Percentiles rank a stretch among this genome's conserved stretches.
These are phyloP conservation scores for Hypoxylon intermedium DNA, from an alignment of 495 filamentous ascomycete genomes.

Conservation along the genomic window DNA sequence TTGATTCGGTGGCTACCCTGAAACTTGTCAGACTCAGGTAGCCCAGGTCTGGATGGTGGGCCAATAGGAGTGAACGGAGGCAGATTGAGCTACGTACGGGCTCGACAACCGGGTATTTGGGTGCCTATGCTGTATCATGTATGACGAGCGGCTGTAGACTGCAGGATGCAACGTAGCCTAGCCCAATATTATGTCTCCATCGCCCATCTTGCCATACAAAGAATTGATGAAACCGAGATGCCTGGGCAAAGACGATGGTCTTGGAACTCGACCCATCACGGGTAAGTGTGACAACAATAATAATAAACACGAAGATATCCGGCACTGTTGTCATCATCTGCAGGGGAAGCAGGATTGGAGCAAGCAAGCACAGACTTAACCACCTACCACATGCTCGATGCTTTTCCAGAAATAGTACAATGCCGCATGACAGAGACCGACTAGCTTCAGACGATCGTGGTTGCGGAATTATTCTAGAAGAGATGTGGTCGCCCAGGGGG, in stretches of 20 bases:
- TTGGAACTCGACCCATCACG: constrained; percentile 9
- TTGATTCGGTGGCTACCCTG: too few species aligned
- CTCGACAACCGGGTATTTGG: constrained; percentile 31
- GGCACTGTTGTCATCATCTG: constrained; percentile 1
- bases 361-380: constrained; percentile 7
- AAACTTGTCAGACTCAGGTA: constrained; percentile 11
- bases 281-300: background rate
- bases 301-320: constrained; percentile 5
- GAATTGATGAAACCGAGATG: constrained; percentile 14
- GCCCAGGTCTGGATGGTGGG: background rate
- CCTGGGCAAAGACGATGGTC: constrained; percentile 9
- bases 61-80: constrained; percentile 19
- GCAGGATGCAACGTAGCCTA: constrained; percentile 11
- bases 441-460: constrained; percentile 28
- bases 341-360: background rate
- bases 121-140: constrained; percentile 32
- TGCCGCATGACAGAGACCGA: constrained; percentile 17
- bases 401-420: constrained; percentile 10
- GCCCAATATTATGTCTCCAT: constrained; percentile 20
- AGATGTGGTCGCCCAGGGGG: background rate
- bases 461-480: constrained; percentile 35
- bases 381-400: background rate
- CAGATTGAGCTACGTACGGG: constrained; percentile 2
- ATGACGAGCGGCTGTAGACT: constrained; percentile 28
- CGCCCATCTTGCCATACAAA: background rate